Evolutionary conservation across 306 rosid species (phyloP).

Genomic region (Abrus precatorius): DNA sequence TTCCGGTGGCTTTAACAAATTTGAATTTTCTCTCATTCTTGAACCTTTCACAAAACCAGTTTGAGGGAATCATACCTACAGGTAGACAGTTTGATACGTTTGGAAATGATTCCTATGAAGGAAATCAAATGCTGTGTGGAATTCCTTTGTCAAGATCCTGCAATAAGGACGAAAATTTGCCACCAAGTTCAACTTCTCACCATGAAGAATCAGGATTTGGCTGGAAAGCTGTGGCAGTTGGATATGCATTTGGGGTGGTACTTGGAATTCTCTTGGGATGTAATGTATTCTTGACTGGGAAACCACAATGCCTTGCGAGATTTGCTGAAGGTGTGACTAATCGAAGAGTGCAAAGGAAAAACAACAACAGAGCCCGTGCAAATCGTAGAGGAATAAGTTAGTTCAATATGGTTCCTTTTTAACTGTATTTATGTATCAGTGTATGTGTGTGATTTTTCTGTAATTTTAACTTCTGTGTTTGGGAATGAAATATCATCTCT

Average conservation of each 20-base stretch:
- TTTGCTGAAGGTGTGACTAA: not conserved
- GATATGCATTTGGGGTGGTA: constrained; percentile 51
- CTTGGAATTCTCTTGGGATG: constrained; percentile 43
- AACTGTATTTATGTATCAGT: not conserved
- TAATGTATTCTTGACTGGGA: not conserved
- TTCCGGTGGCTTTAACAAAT: constrained; percentile 40
- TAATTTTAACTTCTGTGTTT: not conserved
- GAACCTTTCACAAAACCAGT: constrained; percentile 53
- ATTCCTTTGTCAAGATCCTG: constrained; percentile 47
- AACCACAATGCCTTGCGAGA: not conserved
- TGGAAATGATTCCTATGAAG: constrained; percentile 39
- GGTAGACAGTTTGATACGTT: constrained; percentile 59
- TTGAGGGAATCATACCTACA: constrained; percentile 51
- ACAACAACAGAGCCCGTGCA: not conserved
- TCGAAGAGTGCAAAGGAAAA: not conserved
- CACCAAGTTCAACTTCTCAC: not conserved
- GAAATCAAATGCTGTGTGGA: constrained; percentile 51
- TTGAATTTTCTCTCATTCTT: constrained; percentile 25
- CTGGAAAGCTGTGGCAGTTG: constrained; percentile 41
- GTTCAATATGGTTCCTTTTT: too few relatives aligned
- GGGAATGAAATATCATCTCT: not conserved
- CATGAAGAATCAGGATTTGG: constrained; percentile 36
- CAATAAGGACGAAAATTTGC: not conserved
- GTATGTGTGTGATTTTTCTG: not conserved
- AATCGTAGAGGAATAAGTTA: not conserved